Evolutionary conservation across 2,329 filamentous ascomycete species (phyloP).

Genomic region (Microdochium nivale): DNA sequence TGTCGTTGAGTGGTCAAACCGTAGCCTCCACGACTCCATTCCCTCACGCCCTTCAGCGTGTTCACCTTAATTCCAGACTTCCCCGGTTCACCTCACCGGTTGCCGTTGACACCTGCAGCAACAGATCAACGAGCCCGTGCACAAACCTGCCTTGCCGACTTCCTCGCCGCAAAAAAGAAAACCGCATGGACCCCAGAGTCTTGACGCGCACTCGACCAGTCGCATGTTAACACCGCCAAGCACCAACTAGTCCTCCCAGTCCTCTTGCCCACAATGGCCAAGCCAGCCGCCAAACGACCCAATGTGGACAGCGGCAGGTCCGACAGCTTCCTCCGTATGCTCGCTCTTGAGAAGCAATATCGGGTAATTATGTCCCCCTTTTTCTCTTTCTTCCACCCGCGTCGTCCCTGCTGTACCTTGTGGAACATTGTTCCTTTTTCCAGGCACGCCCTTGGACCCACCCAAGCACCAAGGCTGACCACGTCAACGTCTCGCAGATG

Average conservation of each 20-base stretch:
- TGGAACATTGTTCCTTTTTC: slow-evolving; percentile 1
- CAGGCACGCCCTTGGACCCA: not conserved
- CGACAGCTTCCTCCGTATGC: not conserved
- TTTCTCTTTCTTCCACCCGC: not conserved
- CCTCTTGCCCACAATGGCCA: not conserved
- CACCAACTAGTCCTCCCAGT: not conserved
- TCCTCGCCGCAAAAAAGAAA: too few relatives aligned
- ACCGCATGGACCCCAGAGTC: too few relatives aligned
- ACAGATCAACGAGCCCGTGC: too few relatives aligned
- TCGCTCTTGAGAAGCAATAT: not conserved
- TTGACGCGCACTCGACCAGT: too few relatives aligned
- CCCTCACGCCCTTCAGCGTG: too few relatives aligned
- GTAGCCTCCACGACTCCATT: too few relatives aligned
- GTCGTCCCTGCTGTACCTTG: not conserved
- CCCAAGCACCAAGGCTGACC: not conserved
- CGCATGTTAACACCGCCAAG: not conserved
- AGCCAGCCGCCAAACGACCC: not conserved
- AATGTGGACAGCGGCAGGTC: not conserved
- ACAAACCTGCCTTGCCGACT: too few relatives aligned
- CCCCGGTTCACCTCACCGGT: too few relatives aligned
- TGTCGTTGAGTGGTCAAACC: too few relatives aligned
- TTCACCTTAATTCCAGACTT: too few relatives aligned
- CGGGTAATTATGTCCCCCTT: not conserved
- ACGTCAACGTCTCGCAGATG: slow-evolving; percentile 19
- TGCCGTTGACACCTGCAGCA: too few relatives aligned